Conservation (phyloP, 1,139 yeast genomes). For the Trichomonascaceae sp. region DNA sequence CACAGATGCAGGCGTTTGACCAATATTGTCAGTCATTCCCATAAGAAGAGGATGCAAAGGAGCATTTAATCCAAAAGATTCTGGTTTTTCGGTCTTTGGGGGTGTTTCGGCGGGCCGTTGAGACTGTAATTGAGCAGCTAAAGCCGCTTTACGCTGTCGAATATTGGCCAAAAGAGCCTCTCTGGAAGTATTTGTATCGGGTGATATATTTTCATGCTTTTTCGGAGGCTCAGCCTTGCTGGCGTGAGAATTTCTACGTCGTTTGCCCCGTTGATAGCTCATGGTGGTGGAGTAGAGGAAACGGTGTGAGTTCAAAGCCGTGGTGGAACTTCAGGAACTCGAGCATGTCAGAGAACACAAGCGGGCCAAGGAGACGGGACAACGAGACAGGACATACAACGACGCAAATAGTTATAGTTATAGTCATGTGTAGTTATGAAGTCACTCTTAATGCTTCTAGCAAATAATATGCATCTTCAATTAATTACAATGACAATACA, state of each 20-base stretch:
- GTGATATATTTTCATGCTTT: neutral
- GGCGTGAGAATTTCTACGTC: conserved; percentile 7
- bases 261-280: neutral
- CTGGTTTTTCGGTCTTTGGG: neutral
- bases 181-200: neutral
- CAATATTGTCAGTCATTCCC: conserved; percentile 16
- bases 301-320: too few relatives aligned
- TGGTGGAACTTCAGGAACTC: too few relatives aligned
- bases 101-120: neutral
- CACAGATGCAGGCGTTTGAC: neutral
- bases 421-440: too few relatives aligned
- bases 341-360: too few relatives aligned
- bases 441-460: too few relatives aligned
- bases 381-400: too few relatives aligned
- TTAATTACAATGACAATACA: too few relatives aligned
- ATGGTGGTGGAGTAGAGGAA: neutral
- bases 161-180: neutral
- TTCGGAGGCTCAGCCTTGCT: neutral
- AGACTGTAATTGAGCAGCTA: neutral
- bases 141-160: neutral
- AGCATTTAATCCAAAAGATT: conserved; percentile 43
- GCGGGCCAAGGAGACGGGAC: too few relatives aligned
- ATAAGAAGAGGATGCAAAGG: conserved; percentile 57
- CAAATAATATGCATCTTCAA: too few relatives aligned
- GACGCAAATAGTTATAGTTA: too few relatives aligned